Evolutionary conservation across 257 asterid species (phyloP), one percentile per base, ranked within the genome.

Genomic region (Scutellaria galericulata): DNA sequence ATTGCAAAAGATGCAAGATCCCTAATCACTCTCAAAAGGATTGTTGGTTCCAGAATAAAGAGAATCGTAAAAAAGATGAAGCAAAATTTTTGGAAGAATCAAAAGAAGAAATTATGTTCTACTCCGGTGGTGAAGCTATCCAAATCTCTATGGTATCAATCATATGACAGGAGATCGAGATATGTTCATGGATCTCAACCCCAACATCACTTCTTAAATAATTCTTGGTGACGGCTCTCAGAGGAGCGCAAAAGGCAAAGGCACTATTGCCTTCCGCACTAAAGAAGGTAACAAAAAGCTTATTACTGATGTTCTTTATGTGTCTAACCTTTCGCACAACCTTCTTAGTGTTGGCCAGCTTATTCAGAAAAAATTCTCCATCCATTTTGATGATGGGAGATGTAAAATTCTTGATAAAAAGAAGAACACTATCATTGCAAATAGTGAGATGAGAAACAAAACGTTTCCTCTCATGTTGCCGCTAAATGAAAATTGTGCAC

Each of bases 351-450:
- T 64, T 22, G 56, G 70, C 0, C 56, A 45, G n/a, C 56, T 64
- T 8, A 45, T 46, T 45, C 42, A 47, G 4, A 47, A 48, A 9
- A 35, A 48, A 13, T 47, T 47, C 7, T 27, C 45, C 2, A 15
- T 48, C 7, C 27, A 11, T 14, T 66, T 66, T 3, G 35, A 35
- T 35, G 47, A 68, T 39, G 62, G 27, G 3, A 52, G 9, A 14
- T 51, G 72, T 48, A 35, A 67, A 37, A 37, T 67, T 9, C 18
- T 51, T n/a, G 48, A 67, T 20, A 67, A 67, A 37, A 15, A 22
- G 41, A 31, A 2, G 41, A 31, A 2, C 9, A 66, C 14, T 52
- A 1, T 52, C 3, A 39, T 51, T 51, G 27, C 18, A 18, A 18
- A 18, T 18, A 18, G 0, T 18, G 52, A 52, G 40, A 68, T 52